Evolutionary conservation across 1,284 basidiomycete genomes (phyloP), one percentile per base, ranked within the genome.

Genomic region (Cronartium quercuum): DNA sequence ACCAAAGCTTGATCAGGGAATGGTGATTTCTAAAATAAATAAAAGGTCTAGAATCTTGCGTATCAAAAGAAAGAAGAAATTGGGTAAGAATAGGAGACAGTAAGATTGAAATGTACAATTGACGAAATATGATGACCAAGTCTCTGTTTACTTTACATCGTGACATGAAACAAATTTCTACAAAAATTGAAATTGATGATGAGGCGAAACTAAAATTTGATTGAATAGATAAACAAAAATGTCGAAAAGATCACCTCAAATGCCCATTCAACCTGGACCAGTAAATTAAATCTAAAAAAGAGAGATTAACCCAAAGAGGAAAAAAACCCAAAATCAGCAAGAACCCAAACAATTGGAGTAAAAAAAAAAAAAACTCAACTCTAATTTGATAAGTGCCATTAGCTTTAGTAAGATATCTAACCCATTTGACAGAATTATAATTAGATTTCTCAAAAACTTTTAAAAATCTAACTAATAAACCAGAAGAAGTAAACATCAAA

Each of bases 381-480:
- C 76, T 47, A 68, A 76, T 64, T 55, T 76, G 76, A 76, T 76
- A 76, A 10, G 68, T 62, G 34, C 76, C 76, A 57, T 51, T 71
- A 61, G 76, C 70, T 42, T 76, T 76, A 21, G 76, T 76, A 51
- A 76, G 66, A 76, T 79, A 79, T 44, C 79, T 60, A 6, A 79
- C 79, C 78, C 79, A 79, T 76, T 84, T 84, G 15, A 84, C 82
- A 62, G 80, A 81, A 79, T 92, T 88, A 81, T 98, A 98, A 79
- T 89, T 91, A 81, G 86, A 88, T 86, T 94, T 96, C 84, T 98
- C 96, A 79, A 96, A 97, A 34, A 99, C 94, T 83, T 98, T 98
- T 80, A 99, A 83, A 86, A 97, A 99, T 63, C 95, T 88, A 18
- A 99, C 96, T 68, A 96, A 89, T 78, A 99, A 83, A 0, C 96